Evolutionary conservation across 1,284 basidiomycete genomes (phyloP).

Genomic region (Coniophora puteana): DNA sequence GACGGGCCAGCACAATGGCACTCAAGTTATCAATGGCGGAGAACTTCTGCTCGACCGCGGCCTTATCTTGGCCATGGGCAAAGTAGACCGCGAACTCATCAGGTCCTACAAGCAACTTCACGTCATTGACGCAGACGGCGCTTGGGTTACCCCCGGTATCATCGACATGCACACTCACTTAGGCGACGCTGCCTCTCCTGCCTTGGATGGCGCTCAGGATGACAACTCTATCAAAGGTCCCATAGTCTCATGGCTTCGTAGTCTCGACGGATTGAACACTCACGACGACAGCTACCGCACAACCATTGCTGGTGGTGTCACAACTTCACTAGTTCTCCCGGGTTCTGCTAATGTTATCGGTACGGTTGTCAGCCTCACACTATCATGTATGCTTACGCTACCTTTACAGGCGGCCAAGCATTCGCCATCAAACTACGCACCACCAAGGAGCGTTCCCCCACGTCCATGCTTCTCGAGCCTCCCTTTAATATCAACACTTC

Average conservation of each 20-base stretch:
- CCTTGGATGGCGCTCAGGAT: constrained; percentile 41
- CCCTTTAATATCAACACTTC: constrained; percentile 29
- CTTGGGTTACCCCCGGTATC: constrained; percentile 56
- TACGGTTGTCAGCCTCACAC: constrained; percentile 24
- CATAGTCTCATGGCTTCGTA: constrained; percentile 58
- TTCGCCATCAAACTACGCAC: constrained; percentile 43
- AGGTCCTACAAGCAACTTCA: constrained; percentile 27
- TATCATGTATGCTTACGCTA: background rate
- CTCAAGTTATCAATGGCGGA: constrained; percentile 47
- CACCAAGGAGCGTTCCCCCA: constrained; percentile 33
- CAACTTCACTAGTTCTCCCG: constrained; percentile 57
- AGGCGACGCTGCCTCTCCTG: constrained; percentile 40
- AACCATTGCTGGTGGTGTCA: constrained; percentile 62
- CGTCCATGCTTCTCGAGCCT: constrained; percentile 38
- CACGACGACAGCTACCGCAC: constrained; percentile 56
- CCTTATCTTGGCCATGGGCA: constrained; percentile 48
- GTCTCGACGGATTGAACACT: constrained; percentile 59
- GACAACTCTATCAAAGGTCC: constrained; percentile 51
- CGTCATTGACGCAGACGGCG: constrained; percentile 42
- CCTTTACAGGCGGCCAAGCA: constrained; percentile 35
- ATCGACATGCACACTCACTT: constrained; percentile 79
- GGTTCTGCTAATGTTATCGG: constrained; percentile 52
- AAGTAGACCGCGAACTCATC: constrained; percentile 26
- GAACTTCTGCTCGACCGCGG: constrained; percentile 53
- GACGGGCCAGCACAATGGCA: constrained; percentile 56